Evolutionary conservation across 1,139 yeast species (phyloP).

Genomic region (Suzukiozyma palmioleophila): DNA sequence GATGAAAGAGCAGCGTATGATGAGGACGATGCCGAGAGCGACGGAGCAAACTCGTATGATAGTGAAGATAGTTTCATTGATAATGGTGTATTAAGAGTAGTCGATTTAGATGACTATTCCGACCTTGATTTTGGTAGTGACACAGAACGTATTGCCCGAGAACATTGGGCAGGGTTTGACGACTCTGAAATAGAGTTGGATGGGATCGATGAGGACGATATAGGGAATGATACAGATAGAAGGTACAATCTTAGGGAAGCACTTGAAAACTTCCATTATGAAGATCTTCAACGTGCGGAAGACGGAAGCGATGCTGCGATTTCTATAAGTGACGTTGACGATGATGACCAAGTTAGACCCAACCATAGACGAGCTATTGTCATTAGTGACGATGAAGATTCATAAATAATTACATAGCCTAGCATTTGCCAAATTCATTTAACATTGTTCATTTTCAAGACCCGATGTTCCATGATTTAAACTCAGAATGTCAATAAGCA

Average conservation of each 20-base stretch:
- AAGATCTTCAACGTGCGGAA: neutral
- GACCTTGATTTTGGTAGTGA: conserved; percentile 7
- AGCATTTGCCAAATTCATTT: no score
- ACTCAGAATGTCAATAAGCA: neutral
- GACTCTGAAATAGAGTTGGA: conserved; percentile 7
- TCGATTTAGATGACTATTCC: conserved; percentile 6
- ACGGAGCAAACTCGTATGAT: conserved; percentile 21
- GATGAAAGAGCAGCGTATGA: conserved; percentile 20
- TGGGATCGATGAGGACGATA: conserved; percentile 5
- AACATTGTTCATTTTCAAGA: no score
- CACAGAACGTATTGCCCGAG: conserved; percentile 4
- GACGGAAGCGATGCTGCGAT: neutral
- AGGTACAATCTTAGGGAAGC: conserved; percentile 11
- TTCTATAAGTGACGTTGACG: conserved; percentile 3
- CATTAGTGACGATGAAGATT: conserved; percentile 11
- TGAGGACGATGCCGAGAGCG: conserved; percentile 18
- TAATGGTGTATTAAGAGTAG: conserved; percentile 13
- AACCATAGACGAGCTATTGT: conserved; percentile 5
- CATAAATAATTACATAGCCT: conserved; percentile 6
- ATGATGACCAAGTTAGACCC: conserved; percentile 7
- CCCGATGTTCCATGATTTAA: no score
- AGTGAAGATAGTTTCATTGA: conserved; percentile 29
- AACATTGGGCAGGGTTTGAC: conserved; percentile 12
- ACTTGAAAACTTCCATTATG: conserved; percentile 4
- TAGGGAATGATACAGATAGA: conserved; percentile 5